Evolutionary conservation across 2,329 filamentous ascomycete species (phyloP).

Genomic region (Aspergillus brasiliensis): DNA sequence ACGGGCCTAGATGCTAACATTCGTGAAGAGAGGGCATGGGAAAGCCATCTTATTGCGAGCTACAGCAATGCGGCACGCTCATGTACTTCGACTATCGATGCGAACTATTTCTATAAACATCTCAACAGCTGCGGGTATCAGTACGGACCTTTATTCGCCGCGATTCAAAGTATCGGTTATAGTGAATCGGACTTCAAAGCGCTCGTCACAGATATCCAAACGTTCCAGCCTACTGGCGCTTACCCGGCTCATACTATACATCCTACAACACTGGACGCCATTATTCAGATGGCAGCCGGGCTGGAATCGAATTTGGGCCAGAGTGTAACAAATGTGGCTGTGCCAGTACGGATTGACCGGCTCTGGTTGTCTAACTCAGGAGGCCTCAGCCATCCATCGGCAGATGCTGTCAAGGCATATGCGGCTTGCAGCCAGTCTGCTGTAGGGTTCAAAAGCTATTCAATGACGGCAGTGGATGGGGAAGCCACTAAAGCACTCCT

Average conservation of each 20-base stretch:
- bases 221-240: neutral
- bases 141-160: slow-evolving; percentile 6
- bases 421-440: neutral
- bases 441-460: neutral
- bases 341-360: slow-evolving; percentile 6
- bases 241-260: slow-evolving; percentile 10
- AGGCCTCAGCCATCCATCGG: neutral
- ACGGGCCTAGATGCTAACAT: neutral
- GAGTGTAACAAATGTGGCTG: neutral
- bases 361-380: slow-evolving; percentile 4
- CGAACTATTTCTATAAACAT: slow-evolving; percentile 1
- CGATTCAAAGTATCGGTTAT: neutral
- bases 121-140: slow-evolving; percentile 1
- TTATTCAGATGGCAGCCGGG: slow-evolving; percentile 12
- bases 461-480: neutral
- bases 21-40: neutral
- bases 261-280: slow-evolving; percentile 11
- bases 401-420: neutral
- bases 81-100: neutral
- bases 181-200: neutral
- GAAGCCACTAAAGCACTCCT: neutral
- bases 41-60: neutral
- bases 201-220: neutral
- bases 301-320: neutral
- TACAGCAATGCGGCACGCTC: neutral